These are phyloP conservation scores for Beauveria australis DNA, from an alignment of 2,329 filamentous ascomycete species.

Conservation along the genomic window DNA sequence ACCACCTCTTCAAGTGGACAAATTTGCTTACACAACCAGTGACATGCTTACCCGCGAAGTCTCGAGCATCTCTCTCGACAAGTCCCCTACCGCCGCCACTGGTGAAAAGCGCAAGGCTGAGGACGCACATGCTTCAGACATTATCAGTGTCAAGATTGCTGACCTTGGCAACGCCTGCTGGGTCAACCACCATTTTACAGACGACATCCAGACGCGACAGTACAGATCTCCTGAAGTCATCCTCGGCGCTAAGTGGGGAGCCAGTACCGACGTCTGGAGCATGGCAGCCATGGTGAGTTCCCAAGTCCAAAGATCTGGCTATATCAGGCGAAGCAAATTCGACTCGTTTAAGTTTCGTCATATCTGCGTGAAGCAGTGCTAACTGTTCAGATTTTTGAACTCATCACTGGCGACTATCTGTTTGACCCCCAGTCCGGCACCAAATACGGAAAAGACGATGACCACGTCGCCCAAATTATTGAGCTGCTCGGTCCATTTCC, in stretches of 20 bases:
- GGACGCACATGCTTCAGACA: slow-evolving; percentile 52
- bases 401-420: slow-evolving; percentile 96
- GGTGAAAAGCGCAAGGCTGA: slow-evolving; percentile 58
- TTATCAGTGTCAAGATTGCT: slow-evolving; percentile 98
- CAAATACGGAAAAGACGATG: slow-evolving; percentile 98
- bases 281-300: slow-evolving; percentile 92
- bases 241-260: slow-evolving; percentile 93
- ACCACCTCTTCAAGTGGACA: background rate
- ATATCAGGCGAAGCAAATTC: too few relatives aligned
- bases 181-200: slow-evolving; percentile 98
- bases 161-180: slow-evolving; percentile 97
- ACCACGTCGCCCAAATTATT: slow-evolving; percentile 98
- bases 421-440: slow-evolving; percentile 98
- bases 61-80: slow-evolving; percentile 88
- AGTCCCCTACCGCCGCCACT: slow-evolving; percentile 44
- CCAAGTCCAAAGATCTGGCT: background rate
- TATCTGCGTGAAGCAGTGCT: background rate
- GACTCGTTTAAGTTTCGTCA: background rate
- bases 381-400: slow-evolving; percentile 69
- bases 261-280: slow-evolving; percentile 99
- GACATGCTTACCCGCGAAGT: slow-evolving; percentile 89
- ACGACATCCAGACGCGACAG: slow-evolving; percentile 96
- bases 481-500: slow-evolving; percentile 91
- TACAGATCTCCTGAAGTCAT: slow-evolving; percentile 97
- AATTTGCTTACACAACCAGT: slow-evolving; percentile 34